Evolutionary conservation across 1,284 basidiomycete genomes (phyloP), one percentile per base, ranked within the genome.

Genomic region (Kwoniella shivajii): DNA sequence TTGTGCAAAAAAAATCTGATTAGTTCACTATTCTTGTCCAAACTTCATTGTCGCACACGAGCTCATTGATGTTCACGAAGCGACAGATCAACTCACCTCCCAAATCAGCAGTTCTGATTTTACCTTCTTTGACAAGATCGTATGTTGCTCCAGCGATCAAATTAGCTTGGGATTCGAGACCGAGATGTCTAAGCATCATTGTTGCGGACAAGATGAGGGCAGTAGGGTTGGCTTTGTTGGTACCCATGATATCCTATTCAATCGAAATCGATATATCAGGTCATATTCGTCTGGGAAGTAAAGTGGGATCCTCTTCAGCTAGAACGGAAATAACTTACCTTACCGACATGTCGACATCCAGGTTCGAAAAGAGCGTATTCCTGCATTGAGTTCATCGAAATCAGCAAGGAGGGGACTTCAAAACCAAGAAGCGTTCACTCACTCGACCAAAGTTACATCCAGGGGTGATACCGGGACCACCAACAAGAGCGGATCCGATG

Each of bases 361-460:
- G 96, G 95, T 81, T 99, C 95, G 79, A 99, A 99, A 57, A 99
- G 85, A 33, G 96, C 95, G 78, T 92, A 98, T 80, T 99, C 95
- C 87, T 90, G 66, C 38, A 46, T 36, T 11, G 2, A n/a, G n/a
- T 42, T 24, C 11, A 38, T 9, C 13, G 37, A 18, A 6, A 7
- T 11, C 13, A 29, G 26, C 49, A 14, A 42, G 31, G 9, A 22
- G 11, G 18, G 10, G 26, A 24, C 24, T 20, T 45, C 18, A n/a
- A n/a, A 59, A 39, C 22, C 47, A 29, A 50, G 33, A 50, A 44
- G 18, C 39, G 31, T 16, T 14, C 24, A 80, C 85, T 64, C 70
- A 91, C 89, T 59, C 92, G 85, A 71, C 95, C 95, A 72, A 99
- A 90, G 80, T 99, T 99, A 83, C 92, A 96, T 42, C 96, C 96